These are phyloP conservation scores for Breviolum minutum DNA, from an alignment of 73 alveolate species.

Conservation along the genomic window DNA sequence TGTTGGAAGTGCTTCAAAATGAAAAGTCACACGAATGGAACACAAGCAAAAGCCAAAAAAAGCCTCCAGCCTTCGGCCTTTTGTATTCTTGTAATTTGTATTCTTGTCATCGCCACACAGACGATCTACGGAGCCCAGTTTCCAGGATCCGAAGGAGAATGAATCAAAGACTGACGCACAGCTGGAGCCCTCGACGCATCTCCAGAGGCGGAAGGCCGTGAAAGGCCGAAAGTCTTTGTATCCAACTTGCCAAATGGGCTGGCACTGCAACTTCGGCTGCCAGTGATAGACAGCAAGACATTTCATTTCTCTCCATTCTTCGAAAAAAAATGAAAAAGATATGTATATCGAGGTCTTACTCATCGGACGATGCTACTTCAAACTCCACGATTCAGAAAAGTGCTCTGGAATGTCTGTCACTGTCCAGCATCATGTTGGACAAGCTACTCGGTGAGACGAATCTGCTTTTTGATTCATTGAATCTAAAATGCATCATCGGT, in stretches of 20 bases:
- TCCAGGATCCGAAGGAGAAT: slow-evolving; percentile 60
- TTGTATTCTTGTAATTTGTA: no score
- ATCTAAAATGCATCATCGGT: not conserved
- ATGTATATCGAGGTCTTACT: no score
- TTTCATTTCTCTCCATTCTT: not conserved
- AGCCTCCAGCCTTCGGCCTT: no score
- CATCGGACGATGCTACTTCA: no score
- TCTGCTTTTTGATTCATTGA: not conserved
- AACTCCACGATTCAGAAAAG: no score
- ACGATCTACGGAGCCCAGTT: not conserved
- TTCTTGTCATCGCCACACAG: not conserved
- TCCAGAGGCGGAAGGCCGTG: no score
- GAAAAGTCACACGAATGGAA: no score
- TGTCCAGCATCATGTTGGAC: slow-evolving; percentile 11
- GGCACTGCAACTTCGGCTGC: slow-evolving; percentile 63
- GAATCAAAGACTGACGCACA: not conserved
- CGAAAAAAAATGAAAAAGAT: not conserved
- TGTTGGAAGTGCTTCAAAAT: no score
- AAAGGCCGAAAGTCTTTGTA: not conserved
- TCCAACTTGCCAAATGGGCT: not conserved
- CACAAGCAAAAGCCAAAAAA: no score
- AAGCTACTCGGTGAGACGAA: slow-evolving; percentile 23
- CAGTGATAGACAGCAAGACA: not conserved
- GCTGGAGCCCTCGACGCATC: not conserved
- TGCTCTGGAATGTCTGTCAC: not conserved